phyloP scores from a whole-genome alignment of 345 rosid species.

The Noccaea caerulescens region DNA sequence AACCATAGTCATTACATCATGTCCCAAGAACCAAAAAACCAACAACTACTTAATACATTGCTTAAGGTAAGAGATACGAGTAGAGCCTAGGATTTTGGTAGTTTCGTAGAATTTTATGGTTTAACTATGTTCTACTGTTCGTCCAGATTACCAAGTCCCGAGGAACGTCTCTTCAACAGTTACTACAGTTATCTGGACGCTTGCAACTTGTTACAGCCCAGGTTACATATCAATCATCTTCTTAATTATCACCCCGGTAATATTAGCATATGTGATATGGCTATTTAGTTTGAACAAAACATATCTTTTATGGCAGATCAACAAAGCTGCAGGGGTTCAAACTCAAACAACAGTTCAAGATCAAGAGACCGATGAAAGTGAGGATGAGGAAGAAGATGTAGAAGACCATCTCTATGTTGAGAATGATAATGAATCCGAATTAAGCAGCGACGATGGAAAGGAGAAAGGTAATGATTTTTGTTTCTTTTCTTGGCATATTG shows the following conservation, averaged over 20 bases:
- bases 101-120: slow-evolving; percentile 16
- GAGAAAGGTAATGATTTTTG: slow-evolving; percentile 30
- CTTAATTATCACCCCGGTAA: not conserved
- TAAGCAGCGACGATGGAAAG: slow-evolving; percentile 67
- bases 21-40: slow-evolving; percentile 55
- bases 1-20: slow-evolving; percentile 60
- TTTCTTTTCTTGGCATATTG: not conserved
- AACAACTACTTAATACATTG: slow-evolving; percentile 58
- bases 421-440: slow-evolving; percentile 72
- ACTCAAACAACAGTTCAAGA: slow-evolving; percentile 40
- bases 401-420: slow-evolving; percentile 65
- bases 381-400: slow-evolving; percentile 63
- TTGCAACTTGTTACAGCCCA: slow-evolving; percentile 77
- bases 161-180: slow-evolving; percentile 62
- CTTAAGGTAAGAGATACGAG: slow-evolving; percentile 56
- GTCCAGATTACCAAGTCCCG: slow-evolving; percentile 64
- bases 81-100: slow-evolving; percentile 19
- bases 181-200: slow-evolving; percentile 82
- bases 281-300: not conserved
- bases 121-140: slow-evolving; percentile 31
- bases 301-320: slow-evolving; percentile 54
- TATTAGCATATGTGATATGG: not conserved
- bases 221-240: slow-evolving; percentile 49
- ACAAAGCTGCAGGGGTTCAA: slow-evolving; percentile 55
- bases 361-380: slow-evolving; percentile 54